phyloP scores from a whole-genome alignment of 805 yeast species.

The Candida ovalis region DNA sequence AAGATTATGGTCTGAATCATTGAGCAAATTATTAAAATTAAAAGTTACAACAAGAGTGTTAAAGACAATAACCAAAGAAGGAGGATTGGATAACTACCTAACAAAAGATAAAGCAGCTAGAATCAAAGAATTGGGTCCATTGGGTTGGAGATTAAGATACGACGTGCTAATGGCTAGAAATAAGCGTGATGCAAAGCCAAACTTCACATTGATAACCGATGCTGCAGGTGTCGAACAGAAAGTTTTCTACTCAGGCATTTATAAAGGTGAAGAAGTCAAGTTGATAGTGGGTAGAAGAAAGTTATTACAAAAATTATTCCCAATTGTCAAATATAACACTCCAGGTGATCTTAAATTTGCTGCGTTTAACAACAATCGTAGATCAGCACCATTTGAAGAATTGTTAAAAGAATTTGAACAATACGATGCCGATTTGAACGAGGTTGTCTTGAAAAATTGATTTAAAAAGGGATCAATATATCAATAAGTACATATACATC shows the following conservation, averaged over 20 bases:
- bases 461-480: background rate
- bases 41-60: constrained; percentile 77
- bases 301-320: constrained; percentile 52
- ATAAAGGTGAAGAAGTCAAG: constrained; percentile 40
- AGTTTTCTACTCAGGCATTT: constrained; percentile 47
- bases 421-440: constrained; percentile 37
- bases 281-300: constrained; percentile 64
- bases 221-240: constrained; percentile 32
- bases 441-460: constrained; percentile 10
- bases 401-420: constrained; percentile 47
- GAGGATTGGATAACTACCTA: constrained; percentile 89
- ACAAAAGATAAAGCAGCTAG: constrained; percentile 85
- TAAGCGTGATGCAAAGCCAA: constrained; percentile 37
- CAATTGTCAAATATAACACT: constrained; percentile 42
- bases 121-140: constrained; percentile 85
- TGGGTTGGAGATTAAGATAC: constrained; percentile 88
- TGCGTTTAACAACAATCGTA: constrained; percentile 43
- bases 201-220: constrained; percentile 28
- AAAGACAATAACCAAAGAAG: constrained; percentile 85
- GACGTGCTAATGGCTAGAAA: constrained; percentile 51
- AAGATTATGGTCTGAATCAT: constrained; percentile 78
- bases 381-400: constrained; percentile 43
- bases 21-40: constrained; percentile 52
- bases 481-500: background rate
- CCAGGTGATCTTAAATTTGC: constrained; percentile 42